These are phyloP conservation scores for Larix kaempferi DNA, from an alignment of 75 land plant genomes.

Conservation along the genomic window DNA sequence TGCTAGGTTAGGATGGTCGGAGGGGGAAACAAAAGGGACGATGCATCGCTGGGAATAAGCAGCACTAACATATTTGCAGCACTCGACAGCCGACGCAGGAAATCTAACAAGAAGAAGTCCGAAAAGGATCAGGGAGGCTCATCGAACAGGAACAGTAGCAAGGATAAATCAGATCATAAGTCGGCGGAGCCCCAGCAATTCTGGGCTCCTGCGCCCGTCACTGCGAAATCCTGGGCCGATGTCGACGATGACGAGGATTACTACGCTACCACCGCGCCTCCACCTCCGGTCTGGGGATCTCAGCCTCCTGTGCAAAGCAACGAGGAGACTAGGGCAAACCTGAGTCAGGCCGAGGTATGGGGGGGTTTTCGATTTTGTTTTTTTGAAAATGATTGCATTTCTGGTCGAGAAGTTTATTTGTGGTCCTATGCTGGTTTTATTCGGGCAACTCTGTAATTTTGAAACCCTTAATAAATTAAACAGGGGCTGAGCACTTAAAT, in stretches of 20 bases:
- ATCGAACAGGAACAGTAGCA: slow-evolving; percentile 38
- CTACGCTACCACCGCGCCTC: slow-evolving; percentile 71
- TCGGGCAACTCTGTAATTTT: too few relatives aligned
- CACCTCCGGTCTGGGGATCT: slow-evolving; percentile 40
- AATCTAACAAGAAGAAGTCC: slow-evolving; percentile 64
- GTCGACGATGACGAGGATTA: slow-evolving; percentile 96
- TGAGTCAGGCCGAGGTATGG: slow-evolving; percentile 40
- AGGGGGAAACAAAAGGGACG: slow-evolving; percentile 83
- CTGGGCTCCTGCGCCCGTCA: slow-evolving; percentile 86
- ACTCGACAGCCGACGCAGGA: slow-evolving; percentile 72
- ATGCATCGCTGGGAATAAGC: slow-evolving; percentile 58
- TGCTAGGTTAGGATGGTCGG: slow-evolving; percentile 59
- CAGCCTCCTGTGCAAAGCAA: slow-evolving; percentile 10
- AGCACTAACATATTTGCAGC: slow-evolving; percentile 91
- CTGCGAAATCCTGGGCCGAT: slow-evolving; percentile 89
- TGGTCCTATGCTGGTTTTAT: neutral
- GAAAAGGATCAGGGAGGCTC: slow-evolving; percentile 45
- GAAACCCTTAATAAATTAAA: too few relatives aligned
- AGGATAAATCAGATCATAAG: slow-evolving; percentile 35
- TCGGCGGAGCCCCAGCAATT: slow-evolving; percentile 50
- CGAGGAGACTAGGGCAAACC: slow-evolving; percentile 17
- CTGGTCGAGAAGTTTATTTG: neutral
- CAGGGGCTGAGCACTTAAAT: too few relatives aligned
- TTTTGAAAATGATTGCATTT: neutral
- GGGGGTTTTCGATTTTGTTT: neutral